Percentiles rank a stretch among this genome's conserved stretches.
Evolutionary conservation across 305 asterid species (phyloP).

Genomic region (Fraxinus sp.): DNA sequence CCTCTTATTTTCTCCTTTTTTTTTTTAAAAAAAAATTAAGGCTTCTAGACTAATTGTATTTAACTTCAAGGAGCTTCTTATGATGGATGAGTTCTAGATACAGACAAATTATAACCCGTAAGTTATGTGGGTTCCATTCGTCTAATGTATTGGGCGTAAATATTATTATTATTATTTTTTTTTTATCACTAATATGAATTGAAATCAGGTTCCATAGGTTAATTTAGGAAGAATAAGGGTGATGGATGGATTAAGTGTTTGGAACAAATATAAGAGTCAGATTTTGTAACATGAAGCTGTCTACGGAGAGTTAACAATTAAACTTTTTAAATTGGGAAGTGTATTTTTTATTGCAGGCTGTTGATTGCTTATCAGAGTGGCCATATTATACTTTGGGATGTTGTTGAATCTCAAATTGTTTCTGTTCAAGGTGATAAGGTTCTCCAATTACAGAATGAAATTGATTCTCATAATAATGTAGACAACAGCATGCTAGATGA

Average conservation of each 20-base stretch:
- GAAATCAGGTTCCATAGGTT: neutral
- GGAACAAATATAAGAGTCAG: conserved; percentile 12
- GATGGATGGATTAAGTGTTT: conserved; percentile 23
- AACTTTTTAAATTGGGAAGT: conserved; percentile 17
- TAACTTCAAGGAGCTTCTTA: conserved; percentile 13
- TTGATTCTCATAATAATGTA: conserved; percentile 38
- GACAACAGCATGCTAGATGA: conserved; percentile 37
- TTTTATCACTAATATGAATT: neutral
- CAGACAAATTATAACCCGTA: neutral
- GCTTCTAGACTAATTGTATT: conserved; percentile 12
- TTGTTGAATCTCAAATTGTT: conserved; percentile 52
- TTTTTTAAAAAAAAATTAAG: neutral
- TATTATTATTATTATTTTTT: neutral
- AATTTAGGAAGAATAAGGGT: neutral
- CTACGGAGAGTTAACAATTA: conserved; percentile 21
- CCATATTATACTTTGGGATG: conserved; percentile 82
- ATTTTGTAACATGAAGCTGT: conserved; percentile 7
- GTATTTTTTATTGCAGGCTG: conserved; percentile 47
- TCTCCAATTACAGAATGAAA: conserved; percentile 61
- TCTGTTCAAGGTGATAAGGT: conserved; percentile 70
- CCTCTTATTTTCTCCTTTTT: conserved; percentile 11
- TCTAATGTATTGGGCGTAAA: neutral
- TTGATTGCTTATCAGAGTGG: conserved; percentile 82
- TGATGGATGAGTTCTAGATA: neutral
- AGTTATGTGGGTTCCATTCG: neutral